Percentiles rank a stretch among this genome's conserved stretches.
Conservation (phyloP, 495 filamentous ascomycete species). For the Clohesyomyces aquaticus region DNA sequence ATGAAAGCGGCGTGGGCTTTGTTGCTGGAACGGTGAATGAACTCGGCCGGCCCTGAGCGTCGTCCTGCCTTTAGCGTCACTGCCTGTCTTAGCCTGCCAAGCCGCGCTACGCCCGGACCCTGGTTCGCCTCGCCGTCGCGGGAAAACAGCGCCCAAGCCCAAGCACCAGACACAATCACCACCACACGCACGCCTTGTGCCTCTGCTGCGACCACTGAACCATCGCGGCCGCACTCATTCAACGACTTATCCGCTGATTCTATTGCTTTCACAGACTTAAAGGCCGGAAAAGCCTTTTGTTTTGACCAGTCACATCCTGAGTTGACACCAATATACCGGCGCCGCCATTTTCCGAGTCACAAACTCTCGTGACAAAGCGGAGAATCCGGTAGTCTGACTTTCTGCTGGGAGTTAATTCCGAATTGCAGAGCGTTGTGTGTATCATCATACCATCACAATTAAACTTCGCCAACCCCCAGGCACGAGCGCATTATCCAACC, state of each 20-base stretch:
- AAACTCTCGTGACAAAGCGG: neutral
- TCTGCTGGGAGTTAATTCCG: no score
- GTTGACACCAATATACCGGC: neutral
- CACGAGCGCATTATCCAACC: no score
- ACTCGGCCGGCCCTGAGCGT: neutral
- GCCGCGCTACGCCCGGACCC: neutral
- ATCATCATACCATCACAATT: no score
- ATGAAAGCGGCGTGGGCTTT: neutral
- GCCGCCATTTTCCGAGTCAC: neutral
- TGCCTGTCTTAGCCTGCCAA: neutral
- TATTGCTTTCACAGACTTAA: no score
- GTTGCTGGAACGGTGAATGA: slow-evolving; percentile 4
- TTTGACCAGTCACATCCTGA: neutral
- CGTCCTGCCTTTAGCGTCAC: neutral
- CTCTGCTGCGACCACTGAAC: neutral
- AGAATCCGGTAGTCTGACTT: neutral
- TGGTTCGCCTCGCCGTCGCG: no score
- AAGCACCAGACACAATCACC: neutral
- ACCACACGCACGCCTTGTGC: neutral
- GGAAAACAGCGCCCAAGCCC: neutral
- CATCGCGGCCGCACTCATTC: neutral
- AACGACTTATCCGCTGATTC: no score
- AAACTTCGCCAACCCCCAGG: no score
- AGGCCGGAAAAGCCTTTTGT: neutral
- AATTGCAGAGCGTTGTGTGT: no score